These are phyloP conservation scores for sunflower (Helianthus annuus) DNA, from an alignment of 129 eudicot species.

Conservation along the genomic window HanXRQr2.0-SUNRISE NC_035441.2:145158435-145158934, in stretches of 20 bases:
- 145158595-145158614: background rate
- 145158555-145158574: background rate
- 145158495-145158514: slow-evolving; percentile 48
- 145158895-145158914: background rate
- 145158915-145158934: slow-evolving; percentile 1
- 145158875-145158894: slow-evolving; percentile 40
- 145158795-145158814: slow-evolving; percentile 86
- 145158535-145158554: slow-evolving; percentile 48
- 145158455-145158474: too few species aligned
- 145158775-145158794: slow-evolving; percentile 47
- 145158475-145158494: too few species aligned
- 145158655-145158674: background rate
- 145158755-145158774: background rate
- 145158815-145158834: slow-evolving; percentile 74
- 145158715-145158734: background rate
- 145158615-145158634: background rate
- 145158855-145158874: slow-evolving; percentile 96
- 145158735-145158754: background rate
- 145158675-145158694: background rate
- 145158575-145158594: background rate
- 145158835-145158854: slow-evolving; percentile 83
- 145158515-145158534: slow-evolving; percentile 89
- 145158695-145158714: background rate
- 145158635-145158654: background rate
- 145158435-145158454: too few species aligned